Conservation (phyloP, 345 rosid species). For the Aquilaria malaccensis region DNA sequence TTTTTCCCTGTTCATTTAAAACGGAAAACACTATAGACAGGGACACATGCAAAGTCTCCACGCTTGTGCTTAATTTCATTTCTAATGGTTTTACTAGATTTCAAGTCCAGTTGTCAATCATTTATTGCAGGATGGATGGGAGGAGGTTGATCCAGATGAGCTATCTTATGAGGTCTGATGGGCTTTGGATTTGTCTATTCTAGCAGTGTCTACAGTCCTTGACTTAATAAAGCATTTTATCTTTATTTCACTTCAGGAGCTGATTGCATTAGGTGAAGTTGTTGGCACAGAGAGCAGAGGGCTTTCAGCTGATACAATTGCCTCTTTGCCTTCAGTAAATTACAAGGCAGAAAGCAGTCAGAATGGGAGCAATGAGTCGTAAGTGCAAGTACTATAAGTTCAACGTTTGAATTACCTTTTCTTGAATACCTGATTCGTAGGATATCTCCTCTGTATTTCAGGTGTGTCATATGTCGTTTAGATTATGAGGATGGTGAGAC, state of each 20-base stretch:
- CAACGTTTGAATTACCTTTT: slow-evolving; percentile 4
- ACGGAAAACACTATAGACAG: no score
- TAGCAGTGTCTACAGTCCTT: slow-evolving; percentile 3
- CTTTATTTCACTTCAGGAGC: slow-evolving; percentile 44
- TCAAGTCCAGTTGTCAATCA: slow-evolving; percentile 4
- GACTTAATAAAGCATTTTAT: background rate
- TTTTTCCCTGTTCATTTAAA: no score
- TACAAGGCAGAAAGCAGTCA: slow-evolving; percentile 67
- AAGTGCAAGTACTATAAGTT: slow-evolving; percentile 26
- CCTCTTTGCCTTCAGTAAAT: slow-evolving; percentile 65
- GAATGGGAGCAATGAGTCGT: slow-evolving; percentile 86
- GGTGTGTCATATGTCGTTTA: slow-evolving; percentile 87
- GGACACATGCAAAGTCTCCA: no score
- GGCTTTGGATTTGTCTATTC: slow-evolving; percentile 3
- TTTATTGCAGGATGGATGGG: slow-evolving; percentile 72
- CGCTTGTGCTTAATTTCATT: no score
- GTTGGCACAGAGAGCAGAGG: slow-evolving; percentile 96
- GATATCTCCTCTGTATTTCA: slow-evolving; percentile 27
- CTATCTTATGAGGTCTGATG: slow-evolving; percentile 77
- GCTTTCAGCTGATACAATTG: slow-evolving; percentile 70
- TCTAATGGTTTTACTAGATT: background rate
- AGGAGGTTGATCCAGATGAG: slow-evolving; percentile 91
- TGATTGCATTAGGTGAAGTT: slow-evolving; percentile 84
- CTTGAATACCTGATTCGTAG: background rate
- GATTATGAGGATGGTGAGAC: slow-evolving; percentile 87